Conservation (phyloP, 495 filamentous ascomycete species). For the Cudoniella acicularis region DNA sequence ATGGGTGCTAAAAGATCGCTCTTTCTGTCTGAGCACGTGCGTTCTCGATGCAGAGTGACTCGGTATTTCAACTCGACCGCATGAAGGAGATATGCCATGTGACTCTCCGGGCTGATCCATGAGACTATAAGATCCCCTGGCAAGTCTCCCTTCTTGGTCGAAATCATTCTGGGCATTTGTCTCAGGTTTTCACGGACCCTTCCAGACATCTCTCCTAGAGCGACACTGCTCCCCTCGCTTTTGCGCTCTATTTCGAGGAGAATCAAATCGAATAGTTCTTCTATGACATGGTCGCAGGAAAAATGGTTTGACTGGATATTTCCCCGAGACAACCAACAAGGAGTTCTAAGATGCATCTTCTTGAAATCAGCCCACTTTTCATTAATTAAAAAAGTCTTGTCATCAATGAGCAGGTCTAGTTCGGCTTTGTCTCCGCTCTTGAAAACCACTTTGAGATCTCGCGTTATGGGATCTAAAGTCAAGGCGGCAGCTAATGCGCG, state of each 20-base stretch:
- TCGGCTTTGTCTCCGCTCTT: slow-evolving; percentile 4
- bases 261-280: slow-evolving; percentile 6
- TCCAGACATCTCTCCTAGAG: background rate
- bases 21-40: slow-evolving; percentile 6
- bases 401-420: slow-evolving; percentile 16
- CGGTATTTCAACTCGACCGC: slow-evolving; percentile 1
- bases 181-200: slow-evolving; percentile 8
- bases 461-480: slow-evolving; percentile 9
- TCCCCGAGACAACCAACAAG: slow-evolving; percentile 3
- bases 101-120: slow-evolving; percentile 7
- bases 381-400: slow-evolving; percentile 2
- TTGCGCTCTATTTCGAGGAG: slow-evolving; percentile 1
- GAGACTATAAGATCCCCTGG: slow-evolving; percentile 2
- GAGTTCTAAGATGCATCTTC: background rate
- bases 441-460: slow-evolving; percentile 7
- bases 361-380: slow-evolving; percentile 16
- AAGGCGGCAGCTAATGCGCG: slow-evolving; percentile 8
- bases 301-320: background rate
- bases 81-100: slow-evolving; percentile 3
- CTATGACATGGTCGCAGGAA: slow-evolving; percentile 15
- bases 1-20: slow-evolving; percentile 1
- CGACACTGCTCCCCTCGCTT: background rate
- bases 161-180: slow-evolving; percentile 18
- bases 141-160: background rate
- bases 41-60: slow-evolving; percentile 17